Base-by-base conservation (phyloP, 495 filamentous ascomycete species). In the Penicillium pancosmium region DNA sequence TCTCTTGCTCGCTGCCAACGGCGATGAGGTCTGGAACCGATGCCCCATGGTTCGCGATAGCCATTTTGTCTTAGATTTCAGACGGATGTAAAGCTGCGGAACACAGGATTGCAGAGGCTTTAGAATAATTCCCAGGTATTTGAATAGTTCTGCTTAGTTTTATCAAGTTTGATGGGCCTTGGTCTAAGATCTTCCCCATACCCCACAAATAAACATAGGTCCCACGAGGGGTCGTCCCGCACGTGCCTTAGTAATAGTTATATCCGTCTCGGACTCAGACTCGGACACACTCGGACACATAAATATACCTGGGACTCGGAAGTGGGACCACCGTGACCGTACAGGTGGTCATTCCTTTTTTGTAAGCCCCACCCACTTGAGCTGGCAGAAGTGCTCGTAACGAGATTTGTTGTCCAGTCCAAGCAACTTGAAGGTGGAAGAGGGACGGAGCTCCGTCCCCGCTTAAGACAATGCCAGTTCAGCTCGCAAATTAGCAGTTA, bases 1-100 rank as follows among this genome's bases (percentile, higher is more conserved):
- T 61, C 52, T 77, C 65, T 40, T 66, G 57, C 11, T 72, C 66
- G 36, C 61, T 47, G 54, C 72, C 68, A n/a, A 75, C 64, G 1
- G 74, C 78, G 16, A 66, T 54, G 16, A 62, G 64, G 47, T 82
- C 77, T 7, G 70, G 63, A 13, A 80, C 46, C 0, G 77, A 75
- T 15, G 61, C 59, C 23, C 79, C 79, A 5, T 66, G 63, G 56
- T 76, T 80, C 13, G 74, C 53, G 40, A 11, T 31, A 16, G 38
- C 19, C 56, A 58, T 48, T 58, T 13, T 15, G 21, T 44, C 13
- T 18, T 57, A 9, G 21, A 5, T n/a, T n/a, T 23, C 23, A n/a
- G 27, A 31, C 1, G 27, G 1, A 31, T 31, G 27, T 1, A 8
- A 31, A 31, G 8, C 27, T 9, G 27, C 1, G 6, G 6, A 9